These are phyloP conservation scores for Diospyros lotus DNA, from an alignment of 148 eudicot genomes.

Conservation along the genomic window DNA sequence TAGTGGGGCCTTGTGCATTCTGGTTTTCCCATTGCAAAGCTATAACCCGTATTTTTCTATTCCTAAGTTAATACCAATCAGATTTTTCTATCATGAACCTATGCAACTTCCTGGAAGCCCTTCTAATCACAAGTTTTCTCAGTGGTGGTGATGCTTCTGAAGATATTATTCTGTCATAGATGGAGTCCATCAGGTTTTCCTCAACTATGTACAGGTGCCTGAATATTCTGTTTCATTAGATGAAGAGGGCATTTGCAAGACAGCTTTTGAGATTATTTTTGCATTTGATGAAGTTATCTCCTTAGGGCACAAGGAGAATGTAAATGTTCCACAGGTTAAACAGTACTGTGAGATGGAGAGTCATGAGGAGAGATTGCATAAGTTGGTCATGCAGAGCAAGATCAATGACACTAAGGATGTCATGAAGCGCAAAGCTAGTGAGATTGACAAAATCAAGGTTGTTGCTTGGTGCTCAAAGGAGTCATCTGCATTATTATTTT, in stretches of 20 bases:
- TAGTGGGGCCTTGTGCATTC: background rate
- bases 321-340: constrained; percentile 88
- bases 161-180: background rate
- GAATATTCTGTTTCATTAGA: constrained; percentile 77
- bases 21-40: background rate
- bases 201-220: constrained; percentile 68
- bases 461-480: background rate
- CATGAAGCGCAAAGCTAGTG: constrained; percentile 92
- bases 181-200: constrained; percentile 21
- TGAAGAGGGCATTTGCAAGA: constrained; percentile 81
- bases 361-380: constrained; percentile 95
- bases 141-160: background rate
- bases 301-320: constrained; percentile 90
- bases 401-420: constrained; percentile 89
- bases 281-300: constrained; percentile 92
- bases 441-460: constrained; percentile 94
- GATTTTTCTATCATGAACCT: too few species aligned
- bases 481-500: background rate
- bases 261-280: constrained; percentile 84
- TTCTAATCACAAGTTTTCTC: background rate
- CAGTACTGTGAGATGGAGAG: constrained; percentile 99
- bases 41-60: background rate
- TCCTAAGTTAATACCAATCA: background rate
- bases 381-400: constrained; percentile 80
- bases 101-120: background rate